Evolutionary conservation across 2,329 filamentous ascomycete species (phyloP).

Genomic region (Penicillium sclerotigenum): DNA sequence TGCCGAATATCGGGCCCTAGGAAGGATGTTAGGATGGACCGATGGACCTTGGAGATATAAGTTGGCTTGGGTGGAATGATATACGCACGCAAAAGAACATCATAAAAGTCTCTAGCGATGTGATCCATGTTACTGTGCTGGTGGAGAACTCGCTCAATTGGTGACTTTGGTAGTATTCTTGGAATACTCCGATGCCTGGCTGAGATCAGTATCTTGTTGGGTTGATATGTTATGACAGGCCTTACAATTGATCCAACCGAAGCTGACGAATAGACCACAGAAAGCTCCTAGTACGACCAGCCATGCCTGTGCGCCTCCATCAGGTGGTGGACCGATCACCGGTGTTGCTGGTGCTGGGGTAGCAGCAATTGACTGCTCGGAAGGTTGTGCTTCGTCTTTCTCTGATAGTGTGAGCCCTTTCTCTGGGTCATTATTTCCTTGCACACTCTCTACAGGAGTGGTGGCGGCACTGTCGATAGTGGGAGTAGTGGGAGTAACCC

Average conservation of each 20-base stretch:
- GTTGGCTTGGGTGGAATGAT: neutral
- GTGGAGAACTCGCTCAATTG: slow-evolving; percentile 50
- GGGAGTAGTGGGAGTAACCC: neutral
- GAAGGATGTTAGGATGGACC: neutral
- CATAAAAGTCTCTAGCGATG: slow-evolving; percentile 44
- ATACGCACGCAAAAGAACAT: slow-evolving; percentile 26
- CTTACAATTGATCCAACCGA: slow-evolving; percentile 52
- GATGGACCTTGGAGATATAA: neutral
- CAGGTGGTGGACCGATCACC: slow-evolving; percentile 22
- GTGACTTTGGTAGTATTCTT: slow-evolving; percentile 56
- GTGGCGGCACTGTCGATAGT: slow-evolving; percentile 12
- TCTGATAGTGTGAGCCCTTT: slow-evolving; percentile 6
- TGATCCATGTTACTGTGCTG: slow-evolving; percentile 61
- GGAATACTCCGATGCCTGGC: slow-evolving; percentile 35
- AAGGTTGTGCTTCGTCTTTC: neutral
- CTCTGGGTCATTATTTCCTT: slow-evolving; percentile 9
- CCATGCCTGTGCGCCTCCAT: slow-evolving; percentile 35
- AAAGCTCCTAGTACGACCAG: slow-evolving; percentile 50
- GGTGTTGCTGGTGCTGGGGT: neutral
- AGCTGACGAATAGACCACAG: slow-evolving; percentile 49
- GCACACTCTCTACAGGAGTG: slow-evolving; percentile 6
- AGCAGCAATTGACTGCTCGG: neutral
- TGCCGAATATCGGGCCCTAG: slow-evolving; percentile 60
- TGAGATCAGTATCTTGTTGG: neutral
- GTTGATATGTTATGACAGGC: neutral